Evolutionary conservation across 306 rosid species (phyloP).

Genomic region (Rosa rugosa): DNA sequence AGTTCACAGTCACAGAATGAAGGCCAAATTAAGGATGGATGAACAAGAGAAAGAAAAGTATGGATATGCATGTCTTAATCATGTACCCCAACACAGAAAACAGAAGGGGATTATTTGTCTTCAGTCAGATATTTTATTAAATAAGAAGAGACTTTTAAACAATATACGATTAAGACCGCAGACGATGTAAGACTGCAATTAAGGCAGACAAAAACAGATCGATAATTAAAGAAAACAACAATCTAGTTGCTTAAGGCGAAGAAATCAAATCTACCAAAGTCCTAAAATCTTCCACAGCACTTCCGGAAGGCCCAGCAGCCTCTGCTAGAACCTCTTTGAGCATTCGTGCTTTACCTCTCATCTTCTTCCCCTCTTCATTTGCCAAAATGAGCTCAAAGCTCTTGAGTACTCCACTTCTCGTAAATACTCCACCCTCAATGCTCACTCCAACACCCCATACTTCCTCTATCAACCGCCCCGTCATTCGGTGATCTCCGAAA

Average conservation of each 20-base stretch:
- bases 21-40: too few species aligned
- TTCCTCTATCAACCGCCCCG: conserved; percentile 37
- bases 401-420: conserved; percentile 35
- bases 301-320: conserved; percentile 34
- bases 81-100: too few species aligned
- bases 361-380: conserved; percentile 33
- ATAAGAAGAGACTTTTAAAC: too few species aligned
- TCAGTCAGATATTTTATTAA: too few species aligned
- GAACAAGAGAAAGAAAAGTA: too few species aligned
- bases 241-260: background rate
- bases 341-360: conserved; percentile 27
- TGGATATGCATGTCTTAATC: too few species aligned
- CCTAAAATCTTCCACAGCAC: conserved; percentile 25
- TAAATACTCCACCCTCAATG: conserved; percentile 43
- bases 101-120: too few species aligned
- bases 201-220: too few species aligned
- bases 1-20: too few species aligned
- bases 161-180: too few species aligned
- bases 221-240: too few species aligned
- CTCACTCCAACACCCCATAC: conserved; percentile 43
- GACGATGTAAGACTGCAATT: too few species aligned
- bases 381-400: conserved; percentile 43
- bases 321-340: conserved; percentile 19
- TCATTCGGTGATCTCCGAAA: conserved; percentile 43
- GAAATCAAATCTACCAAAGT: conserved; percentile 18